Conservation (phyloP, 179 eudicot genomes). For the Beta lomatogona region DNA sequence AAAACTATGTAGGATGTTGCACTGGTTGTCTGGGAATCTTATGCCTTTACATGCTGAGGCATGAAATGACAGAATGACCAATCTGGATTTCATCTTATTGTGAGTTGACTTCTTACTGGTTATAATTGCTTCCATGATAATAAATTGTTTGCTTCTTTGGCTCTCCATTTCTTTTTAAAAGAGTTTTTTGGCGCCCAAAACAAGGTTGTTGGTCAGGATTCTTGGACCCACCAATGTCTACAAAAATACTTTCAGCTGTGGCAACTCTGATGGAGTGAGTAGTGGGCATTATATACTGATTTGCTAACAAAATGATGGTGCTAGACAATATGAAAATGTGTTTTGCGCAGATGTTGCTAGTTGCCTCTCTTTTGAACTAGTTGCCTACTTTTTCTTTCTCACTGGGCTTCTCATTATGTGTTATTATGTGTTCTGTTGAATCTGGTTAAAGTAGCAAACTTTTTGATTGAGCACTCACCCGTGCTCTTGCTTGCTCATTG, state of each 20-base stretch:
- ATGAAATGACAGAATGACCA: slow-evolving; percentile 23
- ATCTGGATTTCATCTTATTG: slow-evolving; percentile 40
- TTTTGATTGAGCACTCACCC: slow-evolving; percentile 20
- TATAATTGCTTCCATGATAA: slow-evolving; percentile 50
- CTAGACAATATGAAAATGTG: slow-evolving; percentile 28
- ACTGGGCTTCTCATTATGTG: slow-evolving; percentile 30
- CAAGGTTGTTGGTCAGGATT: background rate
- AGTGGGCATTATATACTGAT: slow-evolving; percentile 15
- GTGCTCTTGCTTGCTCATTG: slow-evolving; percentile 20
- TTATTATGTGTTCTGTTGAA: slow-evolving; percentile 35
- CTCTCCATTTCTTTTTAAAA: slow-evolving; percentile 2
- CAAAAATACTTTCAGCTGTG: slow-evolving; percentile 10
- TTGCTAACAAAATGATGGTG: slow-evolving; percentile 35
- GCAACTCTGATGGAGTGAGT: slow-evolving; percentile 13
- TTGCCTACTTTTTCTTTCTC: slow-evolving; percentile 18
- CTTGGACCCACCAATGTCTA: slow-evolving; percentile 15
- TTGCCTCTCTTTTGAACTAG: slow-evolving; percentile 15
- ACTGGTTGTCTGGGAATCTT: slow-evolving; percentile 38
- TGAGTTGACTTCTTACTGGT: slow-evolving; percentile 49
- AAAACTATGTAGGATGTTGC: slow-evolving; percentile 28
- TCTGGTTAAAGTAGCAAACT: slow-evolving; percentile 23
- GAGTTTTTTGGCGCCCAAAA: slow-evolving; percentile 16
- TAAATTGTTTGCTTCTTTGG: slow-evolving; percentile 23
- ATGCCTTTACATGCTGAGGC: slow-evolving; percentile 36
- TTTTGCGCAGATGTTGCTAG: slow-evolving; percentile 9